Conservation (phyloP, 345 rosid species). For the Lepidium sativum region DNA sequence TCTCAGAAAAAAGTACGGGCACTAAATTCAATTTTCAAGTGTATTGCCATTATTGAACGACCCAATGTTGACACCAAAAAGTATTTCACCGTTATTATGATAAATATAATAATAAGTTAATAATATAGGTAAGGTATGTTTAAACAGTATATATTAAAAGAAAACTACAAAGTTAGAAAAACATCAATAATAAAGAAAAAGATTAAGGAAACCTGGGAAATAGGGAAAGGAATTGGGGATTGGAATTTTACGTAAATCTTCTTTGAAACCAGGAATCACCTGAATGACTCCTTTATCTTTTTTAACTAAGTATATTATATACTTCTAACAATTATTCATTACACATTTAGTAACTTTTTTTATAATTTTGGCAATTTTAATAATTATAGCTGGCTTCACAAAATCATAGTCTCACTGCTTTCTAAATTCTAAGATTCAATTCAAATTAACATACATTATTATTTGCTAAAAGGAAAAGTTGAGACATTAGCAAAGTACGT, state of each 20-base stretch:
- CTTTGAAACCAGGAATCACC: slow-evolving; percentile 21
- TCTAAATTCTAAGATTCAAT: not conserved
- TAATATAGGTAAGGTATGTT: not conserved
- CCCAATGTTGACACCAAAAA: too few species aligned
- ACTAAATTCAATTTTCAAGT: not conserved
- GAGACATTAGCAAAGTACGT: not conserved
- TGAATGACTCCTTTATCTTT: slow-evolving; percentile 11
- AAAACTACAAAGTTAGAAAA: not conserved
- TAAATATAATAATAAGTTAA: not conserved
- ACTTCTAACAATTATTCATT: not conserved
- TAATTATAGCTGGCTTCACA: not conserved
- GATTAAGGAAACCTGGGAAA: slow-evolving; percentile 26
- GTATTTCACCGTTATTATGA: too few species aligned
- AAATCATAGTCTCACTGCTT: not conserved
- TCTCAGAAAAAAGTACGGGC: not conserved
- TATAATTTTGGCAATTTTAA: not conserved
- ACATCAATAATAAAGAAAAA: not conserved
- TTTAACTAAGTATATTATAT: not conserved
- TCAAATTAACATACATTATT: not conserved
- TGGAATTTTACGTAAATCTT: slow-evolving; percentile 7
- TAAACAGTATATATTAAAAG: not conserved
- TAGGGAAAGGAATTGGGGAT: slow-evolving; percentile 20
- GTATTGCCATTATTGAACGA: too few species aligned
- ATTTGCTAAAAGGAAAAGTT: slow-evolving; percentile 2
- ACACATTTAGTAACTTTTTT: not conserved